Evolutionary conservation across 2,329 filamentous ascomycete species (phyloP), one percentile per base, ranked within the genome.

Genomic region (Chrysoporthe cubensis): DNA sequence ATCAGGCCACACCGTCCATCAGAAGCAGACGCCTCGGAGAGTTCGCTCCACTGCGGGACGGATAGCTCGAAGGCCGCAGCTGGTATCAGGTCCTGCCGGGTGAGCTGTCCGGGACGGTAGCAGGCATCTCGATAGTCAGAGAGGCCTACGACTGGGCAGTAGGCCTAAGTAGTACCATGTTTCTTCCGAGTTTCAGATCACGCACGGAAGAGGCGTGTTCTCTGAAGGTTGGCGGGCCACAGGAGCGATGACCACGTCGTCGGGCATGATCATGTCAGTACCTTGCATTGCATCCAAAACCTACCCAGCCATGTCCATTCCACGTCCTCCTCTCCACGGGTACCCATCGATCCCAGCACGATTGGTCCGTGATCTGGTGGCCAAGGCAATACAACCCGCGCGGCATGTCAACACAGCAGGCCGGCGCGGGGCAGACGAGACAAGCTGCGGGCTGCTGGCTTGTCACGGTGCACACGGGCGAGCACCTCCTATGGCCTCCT

Each of bases 221-320:
- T 57, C 54, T 57, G 34, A 32, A 8, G n/a, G 6, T 32, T 57
- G 14, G 16, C 18, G 54, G 16, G 54, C 54, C 54, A 57, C 26
- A 63, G 16, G n/a, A 43, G 34, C 11, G 37, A 43, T 63, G 61
- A n/a, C 37, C 48, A 52, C 50, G 42, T 62, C 54, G 18, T 42
- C 46, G 11, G 50, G 37, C 18, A 40, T 18, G 32, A 50, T 40
- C 60, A 32, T 37, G 16, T 48, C 43, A 32, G 59, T 43, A 34
- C 34, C 21, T 52, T 14, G n/a, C 61, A 43, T 52, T 43, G n/a
- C 48, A 42, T 54, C 9, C 26, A 26, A 40, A 37, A 52, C 21
- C 18, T 18, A 34, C 34, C 46, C 60, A 57, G 34, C 54, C 54
- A 40, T 57, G 34, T 5, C 13, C 44, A 46, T 46, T 16, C 44